These are phyloP conservation scores for Rostrohypoxylon terebratum DNA, from an alignment of 495 filamentous ascomycete genomes.

Conservation along the genomic window DNA sequence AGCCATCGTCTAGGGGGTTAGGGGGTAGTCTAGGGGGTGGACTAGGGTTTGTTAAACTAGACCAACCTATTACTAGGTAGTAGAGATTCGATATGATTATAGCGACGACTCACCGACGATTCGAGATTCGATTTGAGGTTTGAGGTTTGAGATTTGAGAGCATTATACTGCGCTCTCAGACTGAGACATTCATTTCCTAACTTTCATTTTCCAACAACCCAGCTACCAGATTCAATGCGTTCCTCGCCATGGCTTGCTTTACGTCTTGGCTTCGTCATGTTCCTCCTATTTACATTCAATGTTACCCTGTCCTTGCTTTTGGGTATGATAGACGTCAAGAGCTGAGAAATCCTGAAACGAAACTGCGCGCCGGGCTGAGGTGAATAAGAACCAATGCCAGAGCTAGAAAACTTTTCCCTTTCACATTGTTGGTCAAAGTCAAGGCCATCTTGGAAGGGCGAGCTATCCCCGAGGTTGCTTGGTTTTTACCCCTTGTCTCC, in stretches of 20 bases:
- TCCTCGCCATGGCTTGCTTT: background rate
- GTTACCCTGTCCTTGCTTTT: slow-evolving; percentile 7
- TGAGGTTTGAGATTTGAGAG: slow-evolving; percentile 7
- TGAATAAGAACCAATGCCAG: background rate
- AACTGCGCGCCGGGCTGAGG: slow-evolving; percentile 1
- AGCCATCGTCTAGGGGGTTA: slow-evolving; percentile 18
- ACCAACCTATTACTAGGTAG: background rate
- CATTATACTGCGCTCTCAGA: background rate
- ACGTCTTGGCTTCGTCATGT: slow-evolving; percentile 23
- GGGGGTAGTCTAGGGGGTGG: slow-evolving; percentile 21
- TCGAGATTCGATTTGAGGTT: slow-evolving; percentile 13
- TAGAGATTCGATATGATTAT: background rate
- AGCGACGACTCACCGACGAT: background rate
- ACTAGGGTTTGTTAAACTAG: slow-evolving; percentile 13
- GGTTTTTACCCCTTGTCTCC: background rate
- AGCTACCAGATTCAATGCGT: slow-evolving; percentile 3
- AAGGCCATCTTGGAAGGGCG: background rate
- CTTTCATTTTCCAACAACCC: background rate
- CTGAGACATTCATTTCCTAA: slow-evolving; percentile 19
- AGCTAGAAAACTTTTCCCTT: background rate
- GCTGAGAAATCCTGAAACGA: background rate
- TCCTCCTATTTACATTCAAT: background rate
- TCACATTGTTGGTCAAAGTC: background rate
- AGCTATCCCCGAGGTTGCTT: slow-evolving; percentile 2
- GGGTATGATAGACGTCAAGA: background rate